Evolutionary conservation across 2,329 filamentous ascomycete species (phyloP), one percentile per base, ranked within the genome.

Genomic region (Claviceps arundinis): DNA sequence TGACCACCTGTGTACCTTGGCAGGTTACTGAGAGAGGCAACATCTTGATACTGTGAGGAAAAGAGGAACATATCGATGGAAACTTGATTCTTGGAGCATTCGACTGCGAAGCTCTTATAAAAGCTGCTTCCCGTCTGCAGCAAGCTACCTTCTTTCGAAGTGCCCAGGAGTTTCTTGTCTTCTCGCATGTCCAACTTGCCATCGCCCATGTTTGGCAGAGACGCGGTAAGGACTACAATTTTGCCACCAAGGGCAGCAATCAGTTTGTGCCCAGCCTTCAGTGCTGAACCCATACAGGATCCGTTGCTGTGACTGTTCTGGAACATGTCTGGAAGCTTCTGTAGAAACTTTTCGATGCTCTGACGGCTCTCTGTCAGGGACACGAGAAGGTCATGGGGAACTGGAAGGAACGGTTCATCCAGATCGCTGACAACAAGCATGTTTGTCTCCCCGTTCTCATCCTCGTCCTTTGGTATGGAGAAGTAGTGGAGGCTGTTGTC

Each of bases 21-120:
- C 48, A 98, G 76, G 67, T 96, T 96, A 74, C 89, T 95, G 51
- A 98, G 76, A 37, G 90, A 95, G 5, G 93, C 93, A 50, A 98
- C 93, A 65, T 98, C 93, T 69, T 97, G 93, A 68, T 98, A 96
- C 65, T 93, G 87, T 16, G 89, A 90, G 4, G 88, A 93, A 72
- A 95, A 96, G 49, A 96, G 75, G 74, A 96, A 96, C 90, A 96
- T 96, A 67, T 96, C 90, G 59, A 98, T 89, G 0, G 90, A 97
- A 30, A 98, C 93, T 69, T 98, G 93, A 59, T 94, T 95, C 74
- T 98, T 98, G 40, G 90, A 96, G 70, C 93, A 98, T 66, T 98
- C 93, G 3, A 98, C 93, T 0, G 93, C 93, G 63, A 98, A 98
- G 62, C 88, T 95, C 76, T 98, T 98, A 78, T 97, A 98, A 70